phyloP scores from a whole-genome alignment of 2,329 filamentous ascomycete genomes.

The Colletotrichum liriopes region DNA sequence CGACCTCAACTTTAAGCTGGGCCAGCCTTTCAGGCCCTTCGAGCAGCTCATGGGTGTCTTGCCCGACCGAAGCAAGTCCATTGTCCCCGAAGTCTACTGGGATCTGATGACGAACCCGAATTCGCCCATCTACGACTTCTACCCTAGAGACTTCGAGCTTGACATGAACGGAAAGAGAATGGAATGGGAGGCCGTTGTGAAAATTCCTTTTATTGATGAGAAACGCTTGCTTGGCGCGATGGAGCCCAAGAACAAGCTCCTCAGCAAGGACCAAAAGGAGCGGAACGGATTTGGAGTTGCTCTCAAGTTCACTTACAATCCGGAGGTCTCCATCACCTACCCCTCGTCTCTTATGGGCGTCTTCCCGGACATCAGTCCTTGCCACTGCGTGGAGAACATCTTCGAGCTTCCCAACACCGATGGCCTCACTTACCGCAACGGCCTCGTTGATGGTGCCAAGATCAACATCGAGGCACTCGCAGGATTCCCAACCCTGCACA shows the following conservation, averaged over 20 bases:
- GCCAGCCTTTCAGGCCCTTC: constrained; percentile 94
- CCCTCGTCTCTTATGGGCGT: constrained; percentile 90
- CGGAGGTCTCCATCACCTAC: constrained; percentile 84
- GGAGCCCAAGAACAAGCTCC: constrained; percentile 83
- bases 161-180: constrained; percentile 99
- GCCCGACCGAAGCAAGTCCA: constrained; percentile 96
- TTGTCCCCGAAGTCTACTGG: constrained; percentile 90
- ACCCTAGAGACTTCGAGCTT: constrained; percentile 94
- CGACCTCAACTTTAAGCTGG: constrained; percentile 92
- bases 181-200: constrained; percentile 99
- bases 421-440: constrained; percentile 87
- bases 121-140: constrained; percentile 98
- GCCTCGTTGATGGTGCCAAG: constrained; percentile 87
- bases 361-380: constrained; percentile 90
- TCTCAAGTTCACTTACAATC: constrained; percentile 91
- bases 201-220: constrained; percentile 99
- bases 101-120: constrained; percentile 91
- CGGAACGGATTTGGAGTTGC: constrained; percentile 94
- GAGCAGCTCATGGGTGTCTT: constrained; percentile 99
- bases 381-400: constrained; percentile 94
- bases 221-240: constrained; percentile 87
- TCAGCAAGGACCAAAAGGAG: constrained; percentile 83
- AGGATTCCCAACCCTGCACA: constrained; percentile 92
- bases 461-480: constrained; percentile 88
- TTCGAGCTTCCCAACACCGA: constrained; percentile 96